phyloP scores from a whole-genome alignment of 345 rosid species.

The Bruguiera sexangula region DNA sequence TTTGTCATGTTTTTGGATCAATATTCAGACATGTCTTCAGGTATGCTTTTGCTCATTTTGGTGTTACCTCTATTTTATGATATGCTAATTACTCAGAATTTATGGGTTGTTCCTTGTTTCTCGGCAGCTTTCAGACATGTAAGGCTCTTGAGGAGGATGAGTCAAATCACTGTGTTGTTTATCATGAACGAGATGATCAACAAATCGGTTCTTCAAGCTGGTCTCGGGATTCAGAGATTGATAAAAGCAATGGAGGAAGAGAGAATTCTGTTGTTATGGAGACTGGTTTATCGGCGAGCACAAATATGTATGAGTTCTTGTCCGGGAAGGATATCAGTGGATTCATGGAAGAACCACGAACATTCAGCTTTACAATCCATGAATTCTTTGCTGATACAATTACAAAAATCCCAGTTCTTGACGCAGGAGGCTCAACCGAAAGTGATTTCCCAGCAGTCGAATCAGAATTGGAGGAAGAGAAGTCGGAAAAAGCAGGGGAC shows the following conservation, averaged over 20 bases:
- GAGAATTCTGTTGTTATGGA: constrained; percentile 25
- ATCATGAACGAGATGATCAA: not conserved
- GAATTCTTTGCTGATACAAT: constrained; percentile 23
- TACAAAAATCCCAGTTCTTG: not conserved
- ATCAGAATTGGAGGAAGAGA: constrained; percentile 2
- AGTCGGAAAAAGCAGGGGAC: constrained; percentile 17
- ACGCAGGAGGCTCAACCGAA: not conserved
- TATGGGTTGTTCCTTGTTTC: constrained; percentile 12
- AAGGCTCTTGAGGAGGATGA: constrained; percentile 16
- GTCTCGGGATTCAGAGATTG: constrained; percentile 6
- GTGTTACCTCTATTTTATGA: not conserved
- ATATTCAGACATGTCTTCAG: constrained; percentile 33
- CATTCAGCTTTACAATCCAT: constrained; percentile 37
- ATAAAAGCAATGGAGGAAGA: constrained; percentile 16
- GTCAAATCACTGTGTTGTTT: constrained; percentile 19
- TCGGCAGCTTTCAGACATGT: constrained; percentile 24
- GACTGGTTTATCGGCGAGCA: constrained; percentile 16
- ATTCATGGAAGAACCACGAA: constrained; percentile 51
- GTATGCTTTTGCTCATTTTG: constrained; percentile 36
- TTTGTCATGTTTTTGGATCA: constrained; percentile 36
- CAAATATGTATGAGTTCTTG: constrained; percentile 40
- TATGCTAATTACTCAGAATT: not conserved
- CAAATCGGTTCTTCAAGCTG: constrained; percentile 20
- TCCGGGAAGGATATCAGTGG: constrained; percentile 36
- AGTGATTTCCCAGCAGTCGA: constrained; percentile 1